Evolutionary conservation across 169 alveolate species (phyloP), one percentile per base, ranked within the genome.

Genomic region (Babesia ovata): DNA sequence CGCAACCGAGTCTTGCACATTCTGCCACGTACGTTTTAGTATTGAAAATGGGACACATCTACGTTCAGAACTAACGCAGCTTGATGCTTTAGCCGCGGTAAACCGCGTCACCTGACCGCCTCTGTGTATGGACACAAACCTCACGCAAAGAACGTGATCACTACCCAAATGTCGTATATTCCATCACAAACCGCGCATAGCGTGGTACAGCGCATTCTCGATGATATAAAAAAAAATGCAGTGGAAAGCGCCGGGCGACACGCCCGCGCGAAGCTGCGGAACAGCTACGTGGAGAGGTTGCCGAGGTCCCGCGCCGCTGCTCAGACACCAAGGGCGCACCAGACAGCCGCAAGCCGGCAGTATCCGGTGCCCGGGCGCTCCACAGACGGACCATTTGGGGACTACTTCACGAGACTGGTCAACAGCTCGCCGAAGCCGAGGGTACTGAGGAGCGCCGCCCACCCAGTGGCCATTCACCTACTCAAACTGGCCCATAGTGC

Each of bases 1-100:
- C 85, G 95, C 71, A 60, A 86, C 56, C 39, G 81, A 22, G 67
- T 92, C 9, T 85, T 92, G 39, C 63, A 72, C n/a, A 87, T 90
- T 12, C 52, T 92, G 26, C 95, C 95, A 14, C 63, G 88, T 81
- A 72, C n/a, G 84, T 63, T 46, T 9, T 24, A 19, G 19, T 19
- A 0, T 39, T 33, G 33, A 42, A 36, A 63, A 61, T 45, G 45
- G 39, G 39, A 2, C 2, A 4, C 6, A 33, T 33, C 6, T 2
- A 33, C 3, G 53, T 16, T 2, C 48, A 63, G 86, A 63, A 50
- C 28, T 83, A 36, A 66, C 63, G 29, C 90, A 83, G 70, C 77
- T 83, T 2, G 90, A 83, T 45, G 90, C 90, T 13, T 22, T 70
- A 17, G 50, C 83, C 39, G 71, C 63, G 26, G 73, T 26, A 17